phyloP scores from a whole-genome alignment of 2,329 filamentous ascomycete species.

The Diplodia intermedia region DNA sequence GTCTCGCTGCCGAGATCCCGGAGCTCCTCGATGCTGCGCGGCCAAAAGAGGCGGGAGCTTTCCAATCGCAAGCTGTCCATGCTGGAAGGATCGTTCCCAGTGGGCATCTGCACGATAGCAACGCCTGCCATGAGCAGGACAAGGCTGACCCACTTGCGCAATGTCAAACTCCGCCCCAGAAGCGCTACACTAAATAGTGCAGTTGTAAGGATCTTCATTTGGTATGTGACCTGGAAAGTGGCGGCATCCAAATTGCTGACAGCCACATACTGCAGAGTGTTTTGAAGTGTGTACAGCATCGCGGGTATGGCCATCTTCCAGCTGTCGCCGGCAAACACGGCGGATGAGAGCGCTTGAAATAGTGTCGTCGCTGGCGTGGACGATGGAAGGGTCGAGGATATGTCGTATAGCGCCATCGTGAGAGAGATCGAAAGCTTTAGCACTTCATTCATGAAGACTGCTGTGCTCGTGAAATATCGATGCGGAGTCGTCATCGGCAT shows the following conservation, averaged over 20 bases:
- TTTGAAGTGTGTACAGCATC: slow-evolving; percentile 86
- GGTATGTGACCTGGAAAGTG: slow-evolving; percentile 91
- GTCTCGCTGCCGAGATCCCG: slow-evolving; percentile 66
- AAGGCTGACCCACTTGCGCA: slow-evolving; percentile 80
- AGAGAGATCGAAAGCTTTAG: slow-evolving; percentile 88
- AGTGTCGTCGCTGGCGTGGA: slow-evolving; percentile 81
- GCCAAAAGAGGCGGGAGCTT: slow-evolving; percentile 67
- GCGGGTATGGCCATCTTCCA: slow-evolving; percentile 95
- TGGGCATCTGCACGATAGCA: slow-evolving; percentile 81
- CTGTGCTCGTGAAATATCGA: slow-evolving; percentile 91
- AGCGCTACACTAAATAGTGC: slow-evolving; percentile 85
- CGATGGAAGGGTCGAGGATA: slow-evolving; percentile 76
- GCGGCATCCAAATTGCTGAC: slow-evolving; percentile 90
- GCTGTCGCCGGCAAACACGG: slow-evolving; percentile 86
- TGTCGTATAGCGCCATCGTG: slow-evolving; percentile 86
- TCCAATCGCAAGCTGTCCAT: slow-evolving; percentile 69
- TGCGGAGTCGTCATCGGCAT: slow-evolving; percentile 87
- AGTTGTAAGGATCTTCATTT: slow-evolving; percentile 91
- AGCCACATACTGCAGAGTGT: slow-evolving; percentile 90
- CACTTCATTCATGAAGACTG: slow-evolving; percentile 91
- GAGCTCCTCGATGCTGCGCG: slow-evolving; percentile 78
- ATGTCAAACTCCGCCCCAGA: slow-evolving; percentile 72
- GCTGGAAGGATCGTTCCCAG: slow-evolving; percentile 58
- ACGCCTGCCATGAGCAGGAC: slow-evolving; percentile 82
- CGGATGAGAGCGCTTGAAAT: slow-evolving; percentile 78